These are phyloP conservation scores for Jackrogersella multiformis DNA, from an alignment of 495 filamentous ascomycete genomes.

Conservation along the genomic window DNA sequence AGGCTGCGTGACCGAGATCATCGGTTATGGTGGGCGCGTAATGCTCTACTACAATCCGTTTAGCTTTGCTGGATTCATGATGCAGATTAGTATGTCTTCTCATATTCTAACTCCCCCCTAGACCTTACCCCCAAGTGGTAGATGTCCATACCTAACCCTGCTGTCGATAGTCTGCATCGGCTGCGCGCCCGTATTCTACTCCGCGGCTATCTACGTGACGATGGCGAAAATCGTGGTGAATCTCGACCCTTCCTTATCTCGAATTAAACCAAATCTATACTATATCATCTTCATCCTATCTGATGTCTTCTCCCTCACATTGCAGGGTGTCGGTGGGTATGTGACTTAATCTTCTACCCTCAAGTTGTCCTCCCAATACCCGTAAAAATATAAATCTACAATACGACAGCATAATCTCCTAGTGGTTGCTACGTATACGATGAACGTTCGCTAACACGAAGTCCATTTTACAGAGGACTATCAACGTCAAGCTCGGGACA, in stretches of 20 bases:
- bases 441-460: background rate
- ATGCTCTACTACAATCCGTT: conserved; percentile 59
- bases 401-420: background rate
- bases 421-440: background rate
- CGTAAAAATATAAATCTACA: background rate
- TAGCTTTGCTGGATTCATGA: conserved; percentile 56
- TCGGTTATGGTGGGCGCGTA: conserved; percentile 62
- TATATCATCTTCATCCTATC: conserved; percentile 63
- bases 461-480: background rate
- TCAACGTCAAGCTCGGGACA: conserved; percentile 19
- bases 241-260: conserved; percentile 59
- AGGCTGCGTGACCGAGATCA: conserved; percentile 51
- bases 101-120: background rate
- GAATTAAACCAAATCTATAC: conserved; percentile 62
- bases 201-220: conserved; percentile 69
- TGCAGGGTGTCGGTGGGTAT: conserved; percentile 59
- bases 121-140: too few relatives aligned
- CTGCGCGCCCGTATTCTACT: conserved; percentile 65
- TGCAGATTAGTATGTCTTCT: conserved; percentile 57
- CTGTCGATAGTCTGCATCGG: conserved; percentile 59
- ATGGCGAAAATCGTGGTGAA: conserved; percentile 54
- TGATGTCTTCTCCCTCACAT: conserved; percentile 59
- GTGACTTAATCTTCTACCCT: background rate
- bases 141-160: background rate
- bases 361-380: background rate